Evolutionary conservation across 2,329 filamentous ascomycete genomes (phyloP).

Genomic region (Fusarium sp.): DNA sequence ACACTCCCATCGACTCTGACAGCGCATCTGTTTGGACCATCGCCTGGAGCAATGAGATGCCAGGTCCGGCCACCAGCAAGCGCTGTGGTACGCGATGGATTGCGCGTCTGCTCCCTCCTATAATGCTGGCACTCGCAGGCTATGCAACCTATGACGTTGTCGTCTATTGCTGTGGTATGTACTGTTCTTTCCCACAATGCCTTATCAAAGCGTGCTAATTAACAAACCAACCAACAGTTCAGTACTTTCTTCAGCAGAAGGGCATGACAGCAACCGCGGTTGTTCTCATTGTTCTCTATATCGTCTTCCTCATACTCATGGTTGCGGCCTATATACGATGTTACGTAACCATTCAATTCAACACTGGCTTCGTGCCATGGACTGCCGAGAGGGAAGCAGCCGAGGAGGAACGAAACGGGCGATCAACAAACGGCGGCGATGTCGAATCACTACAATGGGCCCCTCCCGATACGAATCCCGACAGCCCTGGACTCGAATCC

Average conservation of each 20-base stretch:
- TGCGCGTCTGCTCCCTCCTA: conserved; percentile 72
- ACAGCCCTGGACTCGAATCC: conserved; percentile 75
- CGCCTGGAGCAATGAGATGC: conserved; percentile 50
- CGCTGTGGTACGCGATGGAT: conserved; percentile 50
- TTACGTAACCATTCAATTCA: conserved; percentile 68
- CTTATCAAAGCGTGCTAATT: neutral
- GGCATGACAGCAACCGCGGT: conserved; percentile 69
- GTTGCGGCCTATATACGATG: conserved; percentile 76
- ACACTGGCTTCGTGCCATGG: conserved; percentile 80
- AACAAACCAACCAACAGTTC: conserved; percentile 57
- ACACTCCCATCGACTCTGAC: neutral
- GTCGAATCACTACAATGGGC: conserved; percentile 49
- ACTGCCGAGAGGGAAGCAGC: conserved; percentile 52
- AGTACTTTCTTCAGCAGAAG: conserved; percentile 71
- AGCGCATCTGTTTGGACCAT: conserved; percentile 10
- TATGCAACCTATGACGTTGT: conserved; percentile 80
- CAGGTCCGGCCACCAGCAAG: conserved; percentile 44
- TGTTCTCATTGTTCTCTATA: conserved; percentile 78
- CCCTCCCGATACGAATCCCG: conserved; percentile 61
- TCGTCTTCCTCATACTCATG: conserved; percentile 76
- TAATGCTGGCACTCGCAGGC: conserved; percentile 73
- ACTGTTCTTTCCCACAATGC: neutral
- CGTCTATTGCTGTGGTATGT: conserved; percentile 74
- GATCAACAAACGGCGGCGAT: conserved; percentile 40
- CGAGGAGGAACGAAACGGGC: conserved; percentile 46